phyloP scores from a whole-genome alignment of 495 filamentous ascomycete species.

The Aspergillus olivimuriae region DNA sequence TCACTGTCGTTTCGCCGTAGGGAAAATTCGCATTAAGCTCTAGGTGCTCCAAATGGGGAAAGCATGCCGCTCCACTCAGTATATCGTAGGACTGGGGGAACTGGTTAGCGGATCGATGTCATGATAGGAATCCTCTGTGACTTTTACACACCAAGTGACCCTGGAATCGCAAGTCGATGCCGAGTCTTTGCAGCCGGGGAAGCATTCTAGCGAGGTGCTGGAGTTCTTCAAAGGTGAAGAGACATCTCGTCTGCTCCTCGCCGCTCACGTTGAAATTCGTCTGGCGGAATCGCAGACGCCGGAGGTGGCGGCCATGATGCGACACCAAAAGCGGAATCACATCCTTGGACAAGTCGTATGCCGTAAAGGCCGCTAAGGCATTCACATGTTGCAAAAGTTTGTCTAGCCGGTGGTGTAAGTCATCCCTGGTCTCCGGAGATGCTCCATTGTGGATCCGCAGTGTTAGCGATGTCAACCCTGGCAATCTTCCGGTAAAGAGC shows the following conservation, averaged over 20 bases:
- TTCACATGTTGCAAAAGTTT: neutral
- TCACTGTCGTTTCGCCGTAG: neutral
- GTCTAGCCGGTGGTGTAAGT: neutral
- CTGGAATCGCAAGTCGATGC: slow-evolving; percentile 1
- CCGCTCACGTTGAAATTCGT: neutral
- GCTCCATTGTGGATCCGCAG: neutral
- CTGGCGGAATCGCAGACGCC: slow-evolving; percentile 1
- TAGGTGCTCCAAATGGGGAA: neutral
- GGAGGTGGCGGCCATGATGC: neutral
- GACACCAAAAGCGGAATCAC: neutral
- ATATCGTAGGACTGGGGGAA: neutral
- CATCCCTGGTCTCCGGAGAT: neutral
- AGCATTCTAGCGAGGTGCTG: neutral
- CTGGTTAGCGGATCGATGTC: neutral
- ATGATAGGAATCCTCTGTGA: neutral
- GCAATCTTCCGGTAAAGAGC: neutral
- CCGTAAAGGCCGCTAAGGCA: neutral
- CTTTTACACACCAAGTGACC: slow-evolving; percentile 2
- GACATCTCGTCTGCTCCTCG: neutral
- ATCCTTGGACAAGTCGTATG: slow-evolving; percentile 1
- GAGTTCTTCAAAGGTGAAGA: slow-evolving; percentile 1
- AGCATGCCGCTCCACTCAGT: slow-evolving; percentile 1
- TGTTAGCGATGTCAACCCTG: neutral
- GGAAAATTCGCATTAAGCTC: neutral
- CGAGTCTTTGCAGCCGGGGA: neutral